Conservation (phyloP, 805 yeast genomes). For the Wickerhamomyces bovis region DNA sequence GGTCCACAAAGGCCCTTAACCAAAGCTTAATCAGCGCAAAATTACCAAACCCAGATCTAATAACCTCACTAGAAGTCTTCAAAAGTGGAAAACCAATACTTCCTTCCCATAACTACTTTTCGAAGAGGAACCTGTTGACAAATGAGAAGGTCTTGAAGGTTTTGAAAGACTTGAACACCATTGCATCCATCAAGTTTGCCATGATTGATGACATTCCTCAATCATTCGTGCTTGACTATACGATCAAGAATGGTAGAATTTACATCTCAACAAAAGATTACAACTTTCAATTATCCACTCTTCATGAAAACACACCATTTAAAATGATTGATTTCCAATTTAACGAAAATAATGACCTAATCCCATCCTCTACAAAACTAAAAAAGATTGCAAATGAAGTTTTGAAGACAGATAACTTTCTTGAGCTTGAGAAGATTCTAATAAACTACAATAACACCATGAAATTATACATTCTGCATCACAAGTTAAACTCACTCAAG, state of each 20-base stretch:
- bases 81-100: conserved; percentile 71
- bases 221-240: conserved; percentile 50
- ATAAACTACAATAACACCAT: conserved; percentile 57
- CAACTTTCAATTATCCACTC: conserved; percentile 72
- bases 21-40: conserved; percentile 81
- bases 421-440: conserved; percentile 49
- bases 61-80: conserved; percentile 82
- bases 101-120: conserved; percentile 50
- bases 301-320: conserved; percentile 62
- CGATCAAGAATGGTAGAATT: conserved; percentile 71
- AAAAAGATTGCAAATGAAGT: conserved; percentile 52
- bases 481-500: conserved; percentile 47
- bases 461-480: conserved; percentile 54
- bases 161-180: conserved; percentile 62
- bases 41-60: conserved; percentile 83
- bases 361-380: conserved; percentile 27
- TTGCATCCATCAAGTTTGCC: conserved; percentile 71
- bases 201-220: conserved; percentile 54
- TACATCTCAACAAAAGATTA: conserved; percentile 55
- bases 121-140: conserved; percentile 43
- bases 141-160: conserved; percentile 53
- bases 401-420: conserved; percentile 39
- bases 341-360: conserved; percentile 11
- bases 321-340: conserved; percentile 74
- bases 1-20: conserved; percentile 63